Conservation (phyloP, 78 protist genomes). For the Paratrimastix pyriformis region DNA sequence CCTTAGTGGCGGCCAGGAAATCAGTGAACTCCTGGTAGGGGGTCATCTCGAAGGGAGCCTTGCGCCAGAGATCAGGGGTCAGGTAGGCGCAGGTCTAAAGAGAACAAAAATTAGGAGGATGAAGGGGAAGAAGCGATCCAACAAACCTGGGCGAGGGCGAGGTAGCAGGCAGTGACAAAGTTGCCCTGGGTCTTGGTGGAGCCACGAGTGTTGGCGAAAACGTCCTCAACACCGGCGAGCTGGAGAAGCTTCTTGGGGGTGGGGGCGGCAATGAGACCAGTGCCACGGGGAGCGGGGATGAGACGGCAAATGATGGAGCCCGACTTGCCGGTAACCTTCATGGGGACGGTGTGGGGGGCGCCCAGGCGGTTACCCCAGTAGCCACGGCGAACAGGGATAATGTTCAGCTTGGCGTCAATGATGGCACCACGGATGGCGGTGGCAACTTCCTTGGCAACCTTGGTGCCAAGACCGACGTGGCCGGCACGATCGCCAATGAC, state of each 20-base stretch:
- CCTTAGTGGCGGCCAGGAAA: no score
- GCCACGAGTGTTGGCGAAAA: conserved; percentile 92
- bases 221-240: conserved; percentile 96
- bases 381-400: conserved; percentile 98
- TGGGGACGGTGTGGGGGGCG: conserved; percentile 98
- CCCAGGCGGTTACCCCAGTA: conserved; percentile 99
- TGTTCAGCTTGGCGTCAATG: conserved; percentile 84
- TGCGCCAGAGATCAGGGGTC: conserved; percentile 97
- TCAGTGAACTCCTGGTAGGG: conserved; percentile 53
- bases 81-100: conserved; percentile 90
- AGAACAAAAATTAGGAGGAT: no score
- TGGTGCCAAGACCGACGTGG: conserved; percentile 98
- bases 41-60: conserved; percentile 43
- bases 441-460: conserved; percentile 97
- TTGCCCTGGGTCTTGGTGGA: conserved; percentile 95
- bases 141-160: conserved; percentile 74
- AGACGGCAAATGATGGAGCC: conserved; percentile 95
- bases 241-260: conserved; percentile 89
- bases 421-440: conserved; percentile 97
- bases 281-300: conserved; percentile 99
- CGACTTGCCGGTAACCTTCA: conserved; percentile 96
- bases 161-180: conserved; percentile 92
- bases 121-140: no score
- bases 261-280: conserved; percentile 98
- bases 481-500: conserved; percentile 91